Evolutionary conservation across 176 grass and related monocot genomes (phyloP), one percentile per base, ranked within the genome.

Genomic region (Chrysopogon serrulatus): DNA sequence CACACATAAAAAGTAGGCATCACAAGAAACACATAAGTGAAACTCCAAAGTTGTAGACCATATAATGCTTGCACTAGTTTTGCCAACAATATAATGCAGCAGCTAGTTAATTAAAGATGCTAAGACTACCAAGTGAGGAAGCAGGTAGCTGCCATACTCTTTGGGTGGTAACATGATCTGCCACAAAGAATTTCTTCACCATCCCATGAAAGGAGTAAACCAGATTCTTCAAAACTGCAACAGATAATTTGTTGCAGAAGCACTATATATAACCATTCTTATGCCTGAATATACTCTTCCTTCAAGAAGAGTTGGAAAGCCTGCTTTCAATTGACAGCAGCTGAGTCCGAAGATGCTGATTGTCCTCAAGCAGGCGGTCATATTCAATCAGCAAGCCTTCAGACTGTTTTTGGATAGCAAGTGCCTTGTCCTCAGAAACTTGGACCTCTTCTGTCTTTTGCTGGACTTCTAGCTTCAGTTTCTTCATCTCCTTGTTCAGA

Each of bases 361-460:
- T 97, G 68, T 97, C 95, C 86, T 97, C 90, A 57, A 91, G 87
- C n/a, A 94, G 74, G 27, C 86, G 80, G 57, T 97, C 95, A 65
- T 97, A 97, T 56, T 94, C 95, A 43, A 87, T 86, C 32, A 94
- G 83, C 63, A 94, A 82, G 35, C 92, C 88, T 92, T 97, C 92
- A 62, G 88, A 87, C 85, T 97, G 92, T 64, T 94, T 92, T 44
- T 71, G 86, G 36, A 94, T 81, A 83, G 90, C 88, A 23, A 42
- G 28, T 19, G 39, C 62, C 82, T 90, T 91, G 23, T 87, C 80
- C 74, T 97, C 78, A n/a, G 92, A 77, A 33, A 76, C 44, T 79
- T 92, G 83, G 54, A 81, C 72, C 41, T 89, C 90, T 81, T 87
- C 82, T 12, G 65, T 61, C 77, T 91, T 97, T 78, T 87, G 68